These are phyloP conservation scores for Paspalum vaginatum DNA, from an alignment of 176 grass and related monocot genomes.

Conservation along the genomic window DNA sequence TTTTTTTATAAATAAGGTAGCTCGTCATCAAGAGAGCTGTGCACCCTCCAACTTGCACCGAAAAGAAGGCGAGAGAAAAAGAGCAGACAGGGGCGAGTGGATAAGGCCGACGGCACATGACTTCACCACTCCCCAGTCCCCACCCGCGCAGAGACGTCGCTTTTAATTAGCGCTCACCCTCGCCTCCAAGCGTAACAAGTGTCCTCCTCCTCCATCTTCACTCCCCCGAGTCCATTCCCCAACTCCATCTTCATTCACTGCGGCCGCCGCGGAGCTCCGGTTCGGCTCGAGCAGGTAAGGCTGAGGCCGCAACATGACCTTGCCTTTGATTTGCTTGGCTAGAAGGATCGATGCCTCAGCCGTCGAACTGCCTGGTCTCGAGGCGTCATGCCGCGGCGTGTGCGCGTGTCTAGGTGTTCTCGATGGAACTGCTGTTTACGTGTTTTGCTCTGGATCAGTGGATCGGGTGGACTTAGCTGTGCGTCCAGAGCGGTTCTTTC, in stretches of 20 bases:
- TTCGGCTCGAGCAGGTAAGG: constrained; percentile 46
- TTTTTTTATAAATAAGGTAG: too few species aligned
- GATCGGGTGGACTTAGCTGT: neutral
- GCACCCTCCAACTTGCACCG: neutral
- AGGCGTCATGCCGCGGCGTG: neutral
- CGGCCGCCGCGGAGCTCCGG: constrained; percentile 4
- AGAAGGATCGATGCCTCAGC: neutral
- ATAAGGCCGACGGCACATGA: constrained; percentile 48
- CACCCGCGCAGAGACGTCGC: constrained; percentile 28
- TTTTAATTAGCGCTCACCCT: constrained; percentile 44
- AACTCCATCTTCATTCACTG: neutral
- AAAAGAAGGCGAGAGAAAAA: neutral
- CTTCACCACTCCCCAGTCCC: constrained; percentile 5
- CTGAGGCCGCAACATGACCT: neutral
- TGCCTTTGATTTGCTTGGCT: neutral
- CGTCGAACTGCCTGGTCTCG: neutral
- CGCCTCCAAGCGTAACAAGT: constrained; percentile 31
- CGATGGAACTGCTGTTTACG: neutral
- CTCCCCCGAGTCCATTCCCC: neutral
- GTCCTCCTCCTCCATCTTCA: constrained; percentile 25
- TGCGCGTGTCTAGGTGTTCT: neutral
- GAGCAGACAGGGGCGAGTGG: constrained; percentile 40
- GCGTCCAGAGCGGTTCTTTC: neutral
- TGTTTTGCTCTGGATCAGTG: neutral
- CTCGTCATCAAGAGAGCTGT: neutral